These are phyloP conservation scores for Dendrothele bispora DNA, from an alignment of 768 basidiomycete genomes.

Conservation along the genomic window DNA sequence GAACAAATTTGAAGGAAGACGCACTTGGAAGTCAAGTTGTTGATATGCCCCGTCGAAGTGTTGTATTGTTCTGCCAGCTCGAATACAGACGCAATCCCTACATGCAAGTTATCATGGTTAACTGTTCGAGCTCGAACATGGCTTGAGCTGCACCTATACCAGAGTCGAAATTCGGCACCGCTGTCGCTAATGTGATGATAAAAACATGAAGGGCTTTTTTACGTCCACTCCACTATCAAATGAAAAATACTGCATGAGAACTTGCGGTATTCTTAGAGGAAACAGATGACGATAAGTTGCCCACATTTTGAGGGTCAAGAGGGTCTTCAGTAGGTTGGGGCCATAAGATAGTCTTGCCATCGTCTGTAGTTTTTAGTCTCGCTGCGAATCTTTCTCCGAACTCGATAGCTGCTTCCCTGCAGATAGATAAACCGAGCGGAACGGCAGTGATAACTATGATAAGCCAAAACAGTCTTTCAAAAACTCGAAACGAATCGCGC, in stretches of 20 bases:
- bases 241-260: no score
- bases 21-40: constrained; percentile 53
- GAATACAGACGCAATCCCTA: constrained; percentile 58
- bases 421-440: no score
- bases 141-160: constrained; percentile 38
- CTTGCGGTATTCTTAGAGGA: no score
- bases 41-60: constrained; percentile 51
- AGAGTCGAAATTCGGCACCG: constrained; percentile 63
- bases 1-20: background rate
- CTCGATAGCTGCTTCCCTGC: constrained; percentile 55
- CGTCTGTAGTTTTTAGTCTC: constrained; percentile 47
- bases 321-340: constrained; percentile 51
- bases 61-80: constrained; percentile 51
- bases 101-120: background rate
- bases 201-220: constrained; percentile 50
- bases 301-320: constrained; percentile 31
- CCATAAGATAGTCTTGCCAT: constrained; percentile 58
- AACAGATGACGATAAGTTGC: no score
- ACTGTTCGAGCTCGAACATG: background rate
- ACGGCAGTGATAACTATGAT: no score
- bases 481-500: no score
- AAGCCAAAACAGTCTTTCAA: no score
- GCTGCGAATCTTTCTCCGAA: constrained; percentile 53
- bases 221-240: constrained; percentile 40
- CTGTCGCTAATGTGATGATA: constrained; percentile 55